phyloP scores from a whole-genome alignment of 768 basidiomycete species.

The Scleroderma citrinum region DNA sequence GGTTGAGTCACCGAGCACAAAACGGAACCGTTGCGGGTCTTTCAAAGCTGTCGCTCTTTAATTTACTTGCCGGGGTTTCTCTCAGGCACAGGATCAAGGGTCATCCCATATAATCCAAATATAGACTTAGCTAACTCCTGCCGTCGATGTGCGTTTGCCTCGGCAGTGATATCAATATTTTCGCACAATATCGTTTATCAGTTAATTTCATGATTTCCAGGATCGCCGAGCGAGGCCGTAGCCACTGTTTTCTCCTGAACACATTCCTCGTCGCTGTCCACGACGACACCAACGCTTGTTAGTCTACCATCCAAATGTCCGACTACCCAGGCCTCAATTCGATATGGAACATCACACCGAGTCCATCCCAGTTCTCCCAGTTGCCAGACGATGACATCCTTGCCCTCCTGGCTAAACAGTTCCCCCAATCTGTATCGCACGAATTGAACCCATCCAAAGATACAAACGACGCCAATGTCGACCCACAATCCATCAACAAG shows the following conservation, averaged over 20 bases:
- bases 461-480: constrained; percentile 41
- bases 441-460: constrained; percentile 12
- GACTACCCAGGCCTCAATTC: constrained; percentile 39
- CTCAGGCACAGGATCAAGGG: too few species aligned
- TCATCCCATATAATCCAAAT: background rate
- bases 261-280: background rate
- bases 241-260: constrained; percentile 2
- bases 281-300: background rate
- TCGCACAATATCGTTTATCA: too few species aligned
- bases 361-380: constrained; percentile 49
- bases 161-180: too few species aligned
- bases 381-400: constrained; percentile 74
- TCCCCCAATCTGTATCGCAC: constrained; percentile 31
- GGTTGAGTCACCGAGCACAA: too few species aligned
- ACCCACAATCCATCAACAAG: constrained; percentile 51
- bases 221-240: constrained; percentile 3
- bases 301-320: background rate
- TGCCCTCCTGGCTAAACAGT: constrained; percentile 72
- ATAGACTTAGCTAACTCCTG: background rate
- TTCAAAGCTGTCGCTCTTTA: background rate
- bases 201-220: background rate
- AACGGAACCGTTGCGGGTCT: too few species aligned
- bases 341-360: constrained; percentile 65
- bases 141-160: background rate
- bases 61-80: background rate